Base-by-base conservation (phyloP, 306 rosid species). In the Cercis canadensis region DNA sequence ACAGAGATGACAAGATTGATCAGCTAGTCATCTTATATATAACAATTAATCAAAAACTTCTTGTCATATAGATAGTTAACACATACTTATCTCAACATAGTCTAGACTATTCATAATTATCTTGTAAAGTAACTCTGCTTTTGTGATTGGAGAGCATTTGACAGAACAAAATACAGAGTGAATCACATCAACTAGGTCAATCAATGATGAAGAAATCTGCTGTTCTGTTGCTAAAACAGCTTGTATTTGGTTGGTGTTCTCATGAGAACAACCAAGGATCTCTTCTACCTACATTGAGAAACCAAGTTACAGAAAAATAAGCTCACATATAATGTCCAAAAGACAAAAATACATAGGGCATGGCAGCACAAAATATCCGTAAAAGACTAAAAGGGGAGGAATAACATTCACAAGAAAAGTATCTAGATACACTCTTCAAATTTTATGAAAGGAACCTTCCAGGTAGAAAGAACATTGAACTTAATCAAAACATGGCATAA, bases 41-140 rank as follows among this genome's bases (percentile, higher is more conserved):
- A 37, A 81, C 40, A 81, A 56, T n/a, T n/a, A n/a, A n/a, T 47
- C 62, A 71, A 53, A 67, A 65, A 62, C 55, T 43, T 21, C 67
- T 18, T 19, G 61, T 43, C 46, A 78, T 14, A 49, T 44, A 69
- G 16, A 53, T 57, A 32, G 60, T 13, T n/a, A 63, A 41, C 63
- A 76, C 84, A 13, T 82, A 90, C 97, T 74, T 72, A 79, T 84
- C 67, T 86, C 85, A 53, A 76, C 76, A 62, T 84, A 64, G 68
- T 90, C 84, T 47, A 85, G 67, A 61, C 78, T 77, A 62, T 83
- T 85, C 78, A 80, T 74, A 31, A 86, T 74, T 51, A 88, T 88
- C 85, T 88, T 88, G 53, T 88, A 84, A 79, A 91, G 68, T 53
- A 91, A 87, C 84, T 90, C 92, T 82, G 83, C 89, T 69, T 86